Base-by-base conservation (phyloP, 2,329 filamentous ascomycete genomes). In the Nemania abortiva region DNA sequence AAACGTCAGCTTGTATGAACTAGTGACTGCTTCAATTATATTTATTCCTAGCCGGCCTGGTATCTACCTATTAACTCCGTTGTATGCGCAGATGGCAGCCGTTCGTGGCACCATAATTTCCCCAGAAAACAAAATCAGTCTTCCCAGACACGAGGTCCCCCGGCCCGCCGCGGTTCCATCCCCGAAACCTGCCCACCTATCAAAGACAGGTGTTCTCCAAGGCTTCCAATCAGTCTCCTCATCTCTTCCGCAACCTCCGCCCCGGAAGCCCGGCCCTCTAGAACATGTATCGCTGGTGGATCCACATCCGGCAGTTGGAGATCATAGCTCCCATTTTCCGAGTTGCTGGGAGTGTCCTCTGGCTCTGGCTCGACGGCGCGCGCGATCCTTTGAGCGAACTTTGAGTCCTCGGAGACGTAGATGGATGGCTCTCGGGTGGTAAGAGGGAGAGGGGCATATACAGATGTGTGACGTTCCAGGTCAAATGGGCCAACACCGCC, bases 391-490 rank as follows among this genome's bases (percentile, higher is more conserved):
- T 73, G 56, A 42, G 84, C 82, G 68, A 84, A 86, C 29, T 86
- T 83, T 7, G 85, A 87, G 68, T 89, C 87, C 69, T 90, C 88
- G 0, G 87, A 87, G 10, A 90, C 85, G 74, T 90, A 90, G 55
- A 90, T 88, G 3, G 86, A 88, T 0, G 87, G 87, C 70, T 89
- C 87, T 42, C 87, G 82, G 58, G 80, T 82, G 0, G 79, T 77
- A 3, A 79, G 74, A 4, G 82, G 78, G 13, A 80, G 39, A 50
- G 81, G 74, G 55, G 77, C 81, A 70, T 89, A 88, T 1, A 89
- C 79, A 0, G 88, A 89, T 1, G 87, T 82, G 72, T 90, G 88
- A n/a, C 86, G 85, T 76, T 91, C 89, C 3, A 91, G 82, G 63
- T 90, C 87, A 66, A 91, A 91, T 0, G 89, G 88, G 72, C 88